phyloP scores from a whole-genome alignment of 2,329 filamentous ascomycete genomes.

The Microsporum canis region DNA sequence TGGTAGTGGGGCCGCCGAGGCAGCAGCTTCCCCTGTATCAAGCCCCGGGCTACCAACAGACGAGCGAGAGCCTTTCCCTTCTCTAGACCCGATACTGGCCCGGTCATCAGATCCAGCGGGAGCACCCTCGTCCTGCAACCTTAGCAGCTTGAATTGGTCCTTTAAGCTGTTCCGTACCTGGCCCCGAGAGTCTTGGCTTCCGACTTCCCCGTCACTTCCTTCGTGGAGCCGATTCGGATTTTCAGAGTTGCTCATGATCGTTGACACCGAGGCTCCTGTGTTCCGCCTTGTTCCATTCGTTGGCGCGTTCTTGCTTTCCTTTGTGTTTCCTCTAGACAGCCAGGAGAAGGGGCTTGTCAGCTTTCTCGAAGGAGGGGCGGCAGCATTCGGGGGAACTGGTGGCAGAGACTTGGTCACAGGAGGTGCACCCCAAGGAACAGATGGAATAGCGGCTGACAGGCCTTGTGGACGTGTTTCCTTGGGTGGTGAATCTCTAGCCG shows the following conservation, averaged over 20 bases:
- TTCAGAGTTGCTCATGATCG: slow-evolving; percentile 68
- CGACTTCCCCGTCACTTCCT: slow-evolving; percentile 44
- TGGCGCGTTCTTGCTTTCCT: slow-evolving; percentile 46
- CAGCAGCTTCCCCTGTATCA: slow-evolving; percentile 36
- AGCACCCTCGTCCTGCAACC: slow-evolving; percentile 61
- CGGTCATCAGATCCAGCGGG: slow-evolving; percentile 46
- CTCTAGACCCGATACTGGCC: slow-evolving; percentile 35
- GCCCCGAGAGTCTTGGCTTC: slow-evolving; percentile 36
- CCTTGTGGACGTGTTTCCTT: slow-evolving; percentile 38
- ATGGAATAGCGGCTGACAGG: slow-evolving; percentile 59
- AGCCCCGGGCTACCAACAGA: slow-evolving; percentile 39
- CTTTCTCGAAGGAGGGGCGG: slow-evolving; percentile 47
- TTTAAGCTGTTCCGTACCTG: slow-evolving; percentile 54
- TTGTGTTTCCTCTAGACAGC: slow-evolving; percentile 58
- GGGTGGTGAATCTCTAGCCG: slow-evolving; percentile 25
- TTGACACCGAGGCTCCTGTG: slow-evolving; percentile 69
- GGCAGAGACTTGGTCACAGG: slow-evolving; percentile 31
- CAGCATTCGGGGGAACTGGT: slow-evolving; percentile 27
- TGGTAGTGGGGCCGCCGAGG: slow-evolving; percentile 16
- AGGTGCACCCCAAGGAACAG: slow-evolving; percentile 59
- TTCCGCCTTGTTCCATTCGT: slow-evolving; percentile 49
- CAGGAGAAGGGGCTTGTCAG: slow-evolving; percentile 80
- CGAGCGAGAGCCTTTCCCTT: slow-evolving; percentile 33
- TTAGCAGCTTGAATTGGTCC: slow-evolving; percentile 66
- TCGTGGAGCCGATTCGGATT: slow-evolving; percentile 67